These are phyloP conservation scores for Monascus purpureus DNA, from an alignment of 495 filamentous ascomycete species.

Conservation along the genomic window DNA sequence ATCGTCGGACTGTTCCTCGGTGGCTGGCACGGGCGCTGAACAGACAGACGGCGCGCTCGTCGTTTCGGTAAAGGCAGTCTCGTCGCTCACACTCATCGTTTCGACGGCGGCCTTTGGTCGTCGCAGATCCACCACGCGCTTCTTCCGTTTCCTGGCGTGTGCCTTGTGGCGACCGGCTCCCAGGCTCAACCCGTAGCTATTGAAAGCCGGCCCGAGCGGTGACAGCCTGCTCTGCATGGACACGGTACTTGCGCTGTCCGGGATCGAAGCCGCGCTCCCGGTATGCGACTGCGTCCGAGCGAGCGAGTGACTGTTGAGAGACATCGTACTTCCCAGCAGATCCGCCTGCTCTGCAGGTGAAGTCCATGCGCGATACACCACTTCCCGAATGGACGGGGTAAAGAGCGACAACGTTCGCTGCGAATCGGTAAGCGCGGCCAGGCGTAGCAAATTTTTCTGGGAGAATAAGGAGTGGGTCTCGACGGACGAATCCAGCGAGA, in stretches of 20 bases:
- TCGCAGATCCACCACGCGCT: constrained; percentile 82
- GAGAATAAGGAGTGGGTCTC: constrained; percentile 78
- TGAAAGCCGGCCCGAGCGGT: constrained; percentile 18
- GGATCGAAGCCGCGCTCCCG: constrained; percentile 41
- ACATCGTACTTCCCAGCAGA: constrained; percentile 36
- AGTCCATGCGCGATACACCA: constrained; percentile 85
- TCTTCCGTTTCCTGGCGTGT: constrained; percentile 70
- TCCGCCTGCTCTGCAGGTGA: constrained; percentile 61
- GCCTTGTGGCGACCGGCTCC: constrained; percentile 51
- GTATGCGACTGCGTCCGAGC: constrained; percentile 47
- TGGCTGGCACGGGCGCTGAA: constrained; percentile 27
- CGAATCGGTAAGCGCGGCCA: constrained; percentile 64
- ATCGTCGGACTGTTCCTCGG: constrained; percentile 28
- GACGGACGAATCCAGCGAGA: constrained; percentile 60
- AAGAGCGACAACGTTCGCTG: constrained; percentile 79
- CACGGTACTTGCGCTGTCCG: constrained; percentile 29
- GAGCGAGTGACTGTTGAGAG: constrained; percentile 38
- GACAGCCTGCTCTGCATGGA: constrained; percentile 26
- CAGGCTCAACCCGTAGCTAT: constrained; percentile 45
- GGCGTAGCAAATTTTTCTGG: constrained; percentile 70
- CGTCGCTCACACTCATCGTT: constrained; percentile 41
- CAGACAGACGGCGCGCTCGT: constrained; percentile 25
- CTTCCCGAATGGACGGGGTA: constrained; percentile 69
- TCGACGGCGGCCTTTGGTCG: constrained; percentile 42
- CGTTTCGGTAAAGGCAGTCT: constrained; percentile 27